A percentile compares a stretch with the other conserved stretches of the same genome.
These are phyloP conservation scores for Bondarzewia mesenterica DNA, from an alignment of 1,284 basidiomycete genomes.

Conservation along the genomic window DNA sequence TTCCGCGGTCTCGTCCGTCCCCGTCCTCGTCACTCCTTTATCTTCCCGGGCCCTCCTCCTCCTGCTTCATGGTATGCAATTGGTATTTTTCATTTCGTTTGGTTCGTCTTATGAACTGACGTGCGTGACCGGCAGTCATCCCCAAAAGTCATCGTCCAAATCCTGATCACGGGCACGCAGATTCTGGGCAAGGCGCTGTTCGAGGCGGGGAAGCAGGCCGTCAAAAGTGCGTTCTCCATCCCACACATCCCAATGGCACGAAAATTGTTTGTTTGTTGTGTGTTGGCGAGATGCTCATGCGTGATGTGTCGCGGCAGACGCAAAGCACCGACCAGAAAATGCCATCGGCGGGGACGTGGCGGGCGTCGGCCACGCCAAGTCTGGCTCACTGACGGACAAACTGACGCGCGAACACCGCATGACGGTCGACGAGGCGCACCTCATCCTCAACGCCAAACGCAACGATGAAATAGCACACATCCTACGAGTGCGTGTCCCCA, in stretches of 20 bases:
- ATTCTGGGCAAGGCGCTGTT: slow-evolving; percentile 89
- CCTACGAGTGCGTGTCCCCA: slow-evolving; percentile 51
- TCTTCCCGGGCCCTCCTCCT: background rate
- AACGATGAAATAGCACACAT: slow-evolving; percentile 64
- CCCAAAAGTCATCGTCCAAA: slow-evolving; percentile 75
- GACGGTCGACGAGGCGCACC: slow-evolving; percentile 92
- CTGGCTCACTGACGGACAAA: slow-evolving; percentile 66
- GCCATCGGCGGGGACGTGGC: slow-evolving; percentile 54
- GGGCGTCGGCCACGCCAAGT: slow-evolving; percentile 67
- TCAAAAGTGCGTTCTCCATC: slow-evolving; percentile 65
- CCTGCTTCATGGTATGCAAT: slow-evolving; percentile 1
- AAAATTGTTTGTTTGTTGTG: too few relatives aligned
- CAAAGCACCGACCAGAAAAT: slow-evolving; percentile 65
- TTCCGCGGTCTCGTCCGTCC: background rate
- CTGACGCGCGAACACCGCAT: slow-evolving; percentile 82
- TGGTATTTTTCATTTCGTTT: background rate
- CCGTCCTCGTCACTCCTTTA: slow-evolving; percentile 1
- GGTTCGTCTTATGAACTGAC: background rate
- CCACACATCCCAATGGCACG: too few relatives aligned
- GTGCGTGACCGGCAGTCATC: slow-evolving; percentile 41
- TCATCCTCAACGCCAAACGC: slow-evolving; percentile 89
- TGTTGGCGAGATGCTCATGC: background rate
- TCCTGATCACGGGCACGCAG: slow-evolving; percentile 71
- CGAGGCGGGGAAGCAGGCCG: slow-evolving; percentile 89
- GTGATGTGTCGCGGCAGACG: slow-evolving; percentile 35